Conservation (phyloP, 1,284 basidiomycete species). For the Sphagnurus paluster region DNA sequence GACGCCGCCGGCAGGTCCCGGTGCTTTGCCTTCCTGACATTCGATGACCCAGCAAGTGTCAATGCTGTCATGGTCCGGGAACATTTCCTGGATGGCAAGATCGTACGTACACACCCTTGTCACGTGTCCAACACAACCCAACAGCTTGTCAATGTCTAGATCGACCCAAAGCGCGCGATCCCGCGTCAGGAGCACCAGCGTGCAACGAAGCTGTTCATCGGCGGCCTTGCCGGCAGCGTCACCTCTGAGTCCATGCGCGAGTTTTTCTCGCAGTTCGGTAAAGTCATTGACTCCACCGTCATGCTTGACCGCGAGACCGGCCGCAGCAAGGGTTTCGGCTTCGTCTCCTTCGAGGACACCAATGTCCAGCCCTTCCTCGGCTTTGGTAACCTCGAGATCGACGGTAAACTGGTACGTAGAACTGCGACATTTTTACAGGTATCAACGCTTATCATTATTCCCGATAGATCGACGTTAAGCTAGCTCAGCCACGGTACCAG, state of each 20-base stretch:
- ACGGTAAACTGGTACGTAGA: slow-evolving; percentile 77
- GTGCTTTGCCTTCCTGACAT: slow-evolving; percentile 94
- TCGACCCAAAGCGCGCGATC: slow-evolving; percentile 98
- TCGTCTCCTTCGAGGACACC: slow-evolving; percentile 92
- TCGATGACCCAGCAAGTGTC: slow-evolving; percentile 83
- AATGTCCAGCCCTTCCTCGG: slow-evolving; percentile 85
- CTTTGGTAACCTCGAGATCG: slow-evolving; percentile 84
- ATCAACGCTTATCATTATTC: not conserved
- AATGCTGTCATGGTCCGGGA: slow-evolving; percentile 88
- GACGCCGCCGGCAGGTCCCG: slow-evolving; percentile 88
- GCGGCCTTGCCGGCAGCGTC: slow-evolving; percentile 88
- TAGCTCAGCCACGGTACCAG: slow-evolving; percentile 85
- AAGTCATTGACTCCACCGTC: slow-evolving; percentile 95
- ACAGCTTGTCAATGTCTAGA: slow-evolving; percentile 53
- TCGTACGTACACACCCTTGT: slow-evolving; percentile 55
- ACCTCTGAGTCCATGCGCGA: slow-evolving; percentile 92
- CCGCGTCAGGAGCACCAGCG: slow-evolving; percentile 93
- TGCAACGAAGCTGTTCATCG: slow-evolving; percentile 93
- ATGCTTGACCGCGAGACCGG: slow-evolving; percentile 99
- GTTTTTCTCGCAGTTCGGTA: slow-evolving; percentile 90
- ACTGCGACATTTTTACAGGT: not conserved
- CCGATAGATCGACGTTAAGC: slow-evolving; percentile 89
- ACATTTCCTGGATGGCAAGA: slow-evolving; percentile 92
- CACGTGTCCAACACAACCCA: slow-evolving; percentile 18
- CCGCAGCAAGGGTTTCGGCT: slow-evolving; percentile 96